Base-by-base conservation (phyloP, 2,329 filamentous ascomycete genomes). In the Coleophoma cylindrospora region DNA sequence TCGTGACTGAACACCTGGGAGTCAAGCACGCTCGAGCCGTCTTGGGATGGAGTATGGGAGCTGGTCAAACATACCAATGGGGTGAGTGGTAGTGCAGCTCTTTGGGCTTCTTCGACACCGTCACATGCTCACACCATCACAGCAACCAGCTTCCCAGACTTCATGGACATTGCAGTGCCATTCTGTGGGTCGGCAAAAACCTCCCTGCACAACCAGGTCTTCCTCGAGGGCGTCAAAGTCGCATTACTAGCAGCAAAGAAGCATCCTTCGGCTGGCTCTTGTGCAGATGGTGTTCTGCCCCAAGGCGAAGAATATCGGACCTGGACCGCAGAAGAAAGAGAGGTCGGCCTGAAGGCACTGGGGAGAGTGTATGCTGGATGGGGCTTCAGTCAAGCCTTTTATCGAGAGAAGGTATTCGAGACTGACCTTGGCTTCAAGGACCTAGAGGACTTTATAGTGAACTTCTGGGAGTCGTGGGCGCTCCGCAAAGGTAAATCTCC, bases 381-480 rank as follows among this genome's bases (percentile, higher is more conserved):
- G 87, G 88, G 89, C 0, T 87, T 92, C 60, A 87, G 82, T 47
- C 87, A 91, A 60, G 77, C 86, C 0, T 92, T 91, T 61, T 92
- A 92, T 60, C 77, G 88, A 1, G 73, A 89, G 57, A 83, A 76
- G 62, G 52, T 89, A n/a, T 85, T 85, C 63, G 79, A 87, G 63
- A 82, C 66, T 1, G 70, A 63, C 1, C 74, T 91, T 9, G 84
- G 84, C 0, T 89, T 77, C 59, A 81, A 82, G 56, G 73, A 80
- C 49, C 72, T 91, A 2, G 86, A 91, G 54, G 81, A 87, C 48
- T 92, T 91, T 54, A 79, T 92, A 74, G 70, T 80, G 7, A 80
- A 76, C 12, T 90, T 89, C 61, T 92, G 89, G 86, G 88, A 91
- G 64, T 69, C 70, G 0, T 91, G 86, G 86, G 85, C 84, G 4